phyloP scores from a whole-genome alignment of 345 rosid genomes.

The Linum tenue region DNA sequence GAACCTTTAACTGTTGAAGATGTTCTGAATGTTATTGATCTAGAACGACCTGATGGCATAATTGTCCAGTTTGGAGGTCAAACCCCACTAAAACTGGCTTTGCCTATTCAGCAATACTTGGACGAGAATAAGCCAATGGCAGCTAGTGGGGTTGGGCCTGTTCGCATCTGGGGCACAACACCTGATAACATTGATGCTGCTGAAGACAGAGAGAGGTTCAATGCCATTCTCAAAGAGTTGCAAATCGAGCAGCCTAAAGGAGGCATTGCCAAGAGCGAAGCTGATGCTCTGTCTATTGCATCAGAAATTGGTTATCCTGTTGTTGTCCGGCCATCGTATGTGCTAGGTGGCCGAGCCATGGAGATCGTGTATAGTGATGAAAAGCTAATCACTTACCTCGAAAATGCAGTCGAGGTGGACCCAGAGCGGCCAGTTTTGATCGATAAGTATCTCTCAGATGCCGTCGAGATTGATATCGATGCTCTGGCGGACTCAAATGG shows the following conservation, averaged over 20 bases:
- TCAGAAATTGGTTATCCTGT: constrained; percentile 79
- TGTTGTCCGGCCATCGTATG: constrained; percentile 94
- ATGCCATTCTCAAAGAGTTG: constrained; percentile 64
- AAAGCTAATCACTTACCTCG: constrained; percentile 65
- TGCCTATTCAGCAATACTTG: constrained; percentile 72
- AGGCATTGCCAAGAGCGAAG: constrained; percentile 89
- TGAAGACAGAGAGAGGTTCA: constrained; percentile 90
- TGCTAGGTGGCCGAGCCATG: constrained; percentile 95
- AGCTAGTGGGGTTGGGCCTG: constrained; percentile 66
- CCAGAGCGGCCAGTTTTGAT: constrained; percentile 86
- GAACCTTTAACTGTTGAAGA: constrained; percentile 91
- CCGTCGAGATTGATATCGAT: constrained; percentile 81
- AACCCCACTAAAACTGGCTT: constrained; percentile 85
- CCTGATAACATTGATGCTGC: constrained; percentile 97
- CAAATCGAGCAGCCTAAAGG: constrained; percentile 93
- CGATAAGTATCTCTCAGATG: constrained; percentile 83
- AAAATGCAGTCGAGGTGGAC: constrained; percentile 90
- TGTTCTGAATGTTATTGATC: constrained; percentile 71
- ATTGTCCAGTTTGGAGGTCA: constrained; percentile 98
- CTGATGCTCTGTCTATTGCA: constrained; percentile 80
- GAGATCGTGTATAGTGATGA: constrained; percentile 79
- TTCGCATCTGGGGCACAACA: constrained; percentile 89
- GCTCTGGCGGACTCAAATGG: constrained; percentile 78
- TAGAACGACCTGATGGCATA: constrained; percentile 93
- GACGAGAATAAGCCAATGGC: constrained; percentile 56